Base-by-base conservation (phyloP, 2,329 filamentous ascomycete genomes). In the Pestalotiopsis sp. region DNA sequence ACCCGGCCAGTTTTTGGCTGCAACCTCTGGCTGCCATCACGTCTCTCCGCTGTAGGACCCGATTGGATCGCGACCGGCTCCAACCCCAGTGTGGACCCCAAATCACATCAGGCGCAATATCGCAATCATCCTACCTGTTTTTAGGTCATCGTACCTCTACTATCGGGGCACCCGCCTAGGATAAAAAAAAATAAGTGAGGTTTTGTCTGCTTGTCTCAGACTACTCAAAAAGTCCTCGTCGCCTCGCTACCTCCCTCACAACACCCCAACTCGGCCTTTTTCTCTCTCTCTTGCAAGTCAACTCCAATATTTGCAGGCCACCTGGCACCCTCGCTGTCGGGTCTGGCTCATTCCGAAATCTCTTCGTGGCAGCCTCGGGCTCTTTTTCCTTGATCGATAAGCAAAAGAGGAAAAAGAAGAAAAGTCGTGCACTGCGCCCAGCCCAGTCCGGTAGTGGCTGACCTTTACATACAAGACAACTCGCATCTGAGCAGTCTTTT, bases 81-180 rank as follows among this genome's bases (percentile, higher is more conserved):
- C 45, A 49, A 61, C 61, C 52, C 52, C 45, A 39, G 61, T 65
- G 68, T 69, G 68, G 68, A 62, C 67, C 67, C 68, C 41, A 66
- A 66, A 58, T n/a, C 63, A 66, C 49, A 66, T 66, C 63, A 66
- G 63, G 59, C 59, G 59, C 27, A 62, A 62, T 62, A 36, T 36
- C 63, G 63, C 39, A 27, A 56, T 45, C 63, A 56, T 66, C 63
- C 63, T 56, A 56, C 41, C 17, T 52, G 45, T 20, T n/a, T 52
- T 52, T 52, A 52, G 45, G 45, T 52, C 45, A 9, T 20, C 9
- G 45, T n/a, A n/a, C 45, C 45, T 52, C 41, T 49, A 49, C 17
- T 52, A 52, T 52, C 45, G 45, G 45, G 45, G 45, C 45, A 52
- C 45, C 45, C 45, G 45, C 45, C 45, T 52, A n/a, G 17, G 45